Conservation (phyloP, 306 rosid species). For the Fragaria ananassa region DNA sequence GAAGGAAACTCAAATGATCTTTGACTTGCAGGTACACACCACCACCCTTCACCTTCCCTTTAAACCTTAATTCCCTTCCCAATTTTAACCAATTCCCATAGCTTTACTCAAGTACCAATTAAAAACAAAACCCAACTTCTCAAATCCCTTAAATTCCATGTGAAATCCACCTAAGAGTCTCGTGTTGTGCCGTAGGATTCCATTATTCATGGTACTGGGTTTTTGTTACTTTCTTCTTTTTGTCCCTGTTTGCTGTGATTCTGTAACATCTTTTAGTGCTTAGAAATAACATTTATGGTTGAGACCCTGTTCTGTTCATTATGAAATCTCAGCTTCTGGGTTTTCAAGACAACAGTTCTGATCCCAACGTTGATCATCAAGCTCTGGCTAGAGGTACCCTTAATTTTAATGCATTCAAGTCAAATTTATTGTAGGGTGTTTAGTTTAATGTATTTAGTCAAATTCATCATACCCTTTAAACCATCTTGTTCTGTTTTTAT, state of each 20-base stretch:
- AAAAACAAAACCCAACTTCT: background rate
- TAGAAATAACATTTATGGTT: background rate
- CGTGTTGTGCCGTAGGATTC: constrained; percentile 17
- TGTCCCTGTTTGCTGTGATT: constrained; percentile 23
- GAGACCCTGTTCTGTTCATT: constrained; percentile 21
- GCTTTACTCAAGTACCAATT: constrained; percentile 1
- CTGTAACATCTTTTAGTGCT: constrained; percentile 16
- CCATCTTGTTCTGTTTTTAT: background rate
- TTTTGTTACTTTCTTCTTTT: background rate
- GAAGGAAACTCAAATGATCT: constrained; percentile 5
- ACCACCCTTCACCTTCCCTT: background rate
- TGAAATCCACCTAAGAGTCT: background rate
- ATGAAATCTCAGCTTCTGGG: constrained; percentile 28
- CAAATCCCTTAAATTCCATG: background rate
- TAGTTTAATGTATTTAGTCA: background rate
- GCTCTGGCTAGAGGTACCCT: constrained; percentile 5
- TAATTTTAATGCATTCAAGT: background rate
- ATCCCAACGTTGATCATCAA: background rate
- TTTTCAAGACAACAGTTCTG: constrained; percentile 11
- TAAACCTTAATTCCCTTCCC: background rate
- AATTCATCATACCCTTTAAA: background rate
- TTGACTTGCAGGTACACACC: constrained; percentile 22
- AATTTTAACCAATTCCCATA: background rate
- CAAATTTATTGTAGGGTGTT: background rate
- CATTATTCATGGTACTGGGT: constrained; percentile 12